Conservation (phyloP, 148 eudicot species). For the Camellia granthamiana region DNA sequence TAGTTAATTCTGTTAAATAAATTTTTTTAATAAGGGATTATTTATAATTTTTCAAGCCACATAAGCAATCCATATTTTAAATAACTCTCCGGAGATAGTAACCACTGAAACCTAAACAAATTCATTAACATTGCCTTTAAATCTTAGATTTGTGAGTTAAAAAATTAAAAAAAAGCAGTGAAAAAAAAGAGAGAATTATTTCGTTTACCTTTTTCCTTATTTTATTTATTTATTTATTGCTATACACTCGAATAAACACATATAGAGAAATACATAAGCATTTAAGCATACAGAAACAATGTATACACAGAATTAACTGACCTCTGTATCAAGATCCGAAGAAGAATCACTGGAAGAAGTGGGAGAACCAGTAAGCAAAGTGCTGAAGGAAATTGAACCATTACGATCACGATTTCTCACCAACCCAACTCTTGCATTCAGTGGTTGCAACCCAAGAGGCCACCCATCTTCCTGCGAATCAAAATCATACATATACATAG, state of each 20-base stretch:
- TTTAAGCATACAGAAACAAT: not conserved
- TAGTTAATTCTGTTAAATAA: too few relatives aligned
- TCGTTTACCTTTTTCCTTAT: not conserved
- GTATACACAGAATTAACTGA: not conserved
- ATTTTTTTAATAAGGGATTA: too few relatives aligned
- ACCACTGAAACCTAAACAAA: too few relatives aligned
- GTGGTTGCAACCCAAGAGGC: slow-evolving; percentile 59
- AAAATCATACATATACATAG: not conserved
- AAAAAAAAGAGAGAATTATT: not conserved
- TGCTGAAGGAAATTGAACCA: slow-evolving; percentile 47
- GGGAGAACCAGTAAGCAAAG: slow-evolving; percentile 40
- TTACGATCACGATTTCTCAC: slow-evolving; percentile 33
- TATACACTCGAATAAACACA: not conserved
- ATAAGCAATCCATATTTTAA: too few relatives aligned
- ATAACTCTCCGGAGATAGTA: too few relatives aligned
- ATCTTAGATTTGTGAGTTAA: too few relatives aligned
- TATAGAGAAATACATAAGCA: not conserved
- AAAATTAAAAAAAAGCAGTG: too few relatives aligned
- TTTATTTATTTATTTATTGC: not conserved
- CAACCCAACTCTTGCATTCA: slow-evolving; percentile 43
- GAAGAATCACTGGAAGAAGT: slow-evolving; percentile 32
- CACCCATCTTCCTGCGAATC: slow-evolving; percentile 55
- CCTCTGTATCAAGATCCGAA: slow-evolving; percentile 55
- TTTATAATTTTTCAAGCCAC: too few relatives aligned
- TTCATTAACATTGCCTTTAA: too few relatives aligned